Evolutionary conservation across 1,139 yeast genomes (phyloP), one percentile per base, ranked within the genome.

Genomic region (Hyphopichia burtonii): DNA sequence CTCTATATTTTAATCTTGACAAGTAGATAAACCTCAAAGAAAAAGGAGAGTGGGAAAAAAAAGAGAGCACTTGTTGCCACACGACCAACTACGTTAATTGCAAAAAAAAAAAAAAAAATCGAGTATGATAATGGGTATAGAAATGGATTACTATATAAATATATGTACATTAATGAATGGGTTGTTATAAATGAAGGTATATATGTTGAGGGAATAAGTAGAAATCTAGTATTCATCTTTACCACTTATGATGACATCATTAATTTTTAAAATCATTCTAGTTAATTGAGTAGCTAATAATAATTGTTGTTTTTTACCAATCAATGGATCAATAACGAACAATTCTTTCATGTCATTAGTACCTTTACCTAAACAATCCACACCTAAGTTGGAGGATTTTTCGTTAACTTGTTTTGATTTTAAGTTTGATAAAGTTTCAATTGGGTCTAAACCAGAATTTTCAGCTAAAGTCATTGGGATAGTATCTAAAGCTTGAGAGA

Each of bases 381-480:
- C 96, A 53, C 99, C 99, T 49, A 90, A 71, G 43, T 82, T 73
- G 16, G 94, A 70, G 45, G 77, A 78, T 36, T 77, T 69, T 61
- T 87, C 94, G 53, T 78, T 78, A 23, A 87, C 83, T 63, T 93
- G 99, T 55, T 84, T 82, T 36, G 96, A 78, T 69, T 93, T 93
- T 58, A 93, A 78, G 36, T 76, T 68, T 1, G 98, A 81, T 56
- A 94, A 77, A 3, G 96, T 84, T 63, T 90, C 96, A 54, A 94
- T 91, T 43, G 98, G 94, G 54, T 89, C 87, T 58, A 91, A 75
- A 49, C 99, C 99, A 14, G 97, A 90, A 68, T 93, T 93, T 67
- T 90, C 98, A 34, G 98, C 98, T 55, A 94, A 76, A 5, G 96
- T 86, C 86, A 90, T 85, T 48, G 98, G 98, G 47, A 93, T 85